A percentile compares a stretch with the other conserved stretches of the same genome.
phyloP scores from a whole-genome alignment of 441 rosid genomes.

The Hura crepitans region DNA sequence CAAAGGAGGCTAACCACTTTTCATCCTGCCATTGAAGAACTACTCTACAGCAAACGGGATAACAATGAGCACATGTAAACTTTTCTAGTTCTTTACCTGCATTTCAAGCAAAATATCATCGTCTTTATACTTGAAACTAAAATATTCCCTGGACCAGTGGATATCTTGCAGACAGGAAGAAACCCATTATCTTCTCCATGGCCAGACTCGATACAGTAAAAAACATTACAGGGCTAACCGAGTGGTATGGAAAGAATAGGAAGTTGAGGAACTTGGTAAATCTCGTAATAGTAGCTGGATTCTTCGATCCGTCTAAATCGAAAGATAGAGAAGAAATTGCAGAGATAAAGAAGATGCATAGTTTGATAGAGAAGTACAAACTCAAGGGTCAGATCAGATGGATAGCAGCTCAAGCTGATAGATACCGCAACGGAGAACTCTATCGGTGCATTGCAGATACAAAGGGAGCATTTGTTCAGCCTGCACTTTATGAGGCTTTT shows the following conservation, averaged over 20 bases:
- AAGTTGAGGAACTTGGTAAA: slow-evolving; percentile 67
- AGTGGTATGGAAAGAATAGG: slow-evolving; percentile 83
- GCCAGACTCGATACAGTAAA: slow-evolving; percentile 88
- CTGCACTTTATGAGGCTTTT: slow-evolving; percentile 92
- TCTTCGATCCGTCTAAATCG: slow-evolving; percentile 68
- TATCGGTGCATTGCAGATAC: slow-evolving; percentile 87
- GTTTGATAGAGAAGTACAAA: slow-evolving; percentile 61
- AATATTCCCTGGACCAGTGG: slow-evolving; percentile 46
- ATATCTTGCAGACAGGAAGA: slow-evolving; percentile 60
- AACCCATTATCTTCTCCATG: slow-evolving; percentile 92
- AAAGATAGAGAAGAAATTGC: slow-evolving; percentile 82
- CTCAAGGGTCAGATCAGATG: slow-evolving; percentile 84
- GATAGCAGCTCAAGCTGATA: slow-evolving; percentile 87
- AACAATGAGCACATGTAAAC: slow-evolving; percentile 72
- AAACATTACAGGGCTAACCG: slow-evolving; percentile 78
- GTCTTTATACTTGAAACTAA: background rate
- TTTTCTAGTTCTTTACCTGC: background rate
- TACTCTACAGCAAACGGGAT: slow-evolving; percentile 56
- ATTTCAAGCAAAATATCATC: background rate
- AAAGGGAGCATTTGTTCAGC: slow-evolving; percentile 85
- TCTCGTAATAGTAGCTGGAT: slow-evolving; percentile 85
- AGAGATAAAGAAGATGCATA: slow-evolving; percentile 83
- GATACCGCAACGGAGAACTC: slow-evolving; percentile 81
- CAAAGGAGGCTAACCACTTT: slow-evolving; percentile 44
- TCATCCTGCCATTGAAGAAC: slow-evolving; percentile 68